phyloP scores from a whole-genome alignment of 345 rosid genomes.

The Kandelia obovata region DNA sequence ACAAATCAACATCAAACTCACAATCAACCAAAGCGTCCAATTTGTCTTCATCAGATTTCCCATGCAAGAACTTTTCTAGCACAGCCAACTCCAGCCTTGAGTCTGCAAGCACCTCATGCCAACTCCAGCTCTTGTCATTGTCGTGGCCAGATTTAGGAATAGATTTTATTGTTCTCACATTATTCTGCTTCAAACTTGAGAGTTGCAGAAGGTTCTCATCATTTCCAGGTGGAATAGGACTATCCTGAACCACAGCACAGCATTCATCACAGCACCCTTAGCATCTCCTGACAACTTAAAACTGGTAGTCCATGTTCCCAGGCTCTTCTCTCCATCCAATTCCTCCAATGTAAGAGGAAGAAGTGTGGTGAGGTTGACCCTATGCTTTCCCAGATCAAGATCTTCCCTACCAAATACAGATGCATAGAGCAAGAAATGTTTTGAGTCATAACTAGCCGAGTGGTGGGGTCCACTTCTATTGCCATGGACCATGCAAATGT shows the following conservation, averaged over 20 bases:
- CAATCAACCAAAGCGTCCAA: constrained; percentile 34
- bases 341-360: constrained; percentile 93
- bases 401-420: constrained; percentile 57
- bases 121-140: constrained; percentile 28
- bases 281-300: constrained; percentile 78
- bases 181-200: constrained; percentile 39
- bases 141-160: constrained; percentile 30
- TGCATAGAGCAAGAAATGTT: constrained; percentile 78
- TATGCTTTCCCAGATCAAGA: constrained; percentile 89
- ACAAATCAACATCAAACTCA: constrained; percentile 36
- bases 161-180: constrained; percentile 29
- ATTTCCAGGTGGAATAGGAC: constrained; percentile 31
- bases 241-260: constrained; percentile 56
- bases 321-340: constrained; percentile 82
- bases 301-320: constrained; percentile 89
- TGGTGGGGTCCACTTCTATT: constrained; percentile 81
- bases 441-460: constrained; percentile 90
- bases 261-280: constrained; percentile 60
- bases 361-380: constrained; percentile 81
- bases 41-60: constrained; percentile 55
- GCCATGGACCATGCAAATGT: constrained; percentile 69
- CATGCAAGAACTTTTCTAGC: constrained; percentile 34
- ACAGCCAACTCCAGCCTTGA: constrained; percentile 42
- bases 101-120: constrained; percentile 55
- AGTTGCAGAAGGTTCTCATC: constrained; percentile 32